Conservation (phyloP, 768 basidiomycete genomes). For the Phallus indusiatus region DNA sequence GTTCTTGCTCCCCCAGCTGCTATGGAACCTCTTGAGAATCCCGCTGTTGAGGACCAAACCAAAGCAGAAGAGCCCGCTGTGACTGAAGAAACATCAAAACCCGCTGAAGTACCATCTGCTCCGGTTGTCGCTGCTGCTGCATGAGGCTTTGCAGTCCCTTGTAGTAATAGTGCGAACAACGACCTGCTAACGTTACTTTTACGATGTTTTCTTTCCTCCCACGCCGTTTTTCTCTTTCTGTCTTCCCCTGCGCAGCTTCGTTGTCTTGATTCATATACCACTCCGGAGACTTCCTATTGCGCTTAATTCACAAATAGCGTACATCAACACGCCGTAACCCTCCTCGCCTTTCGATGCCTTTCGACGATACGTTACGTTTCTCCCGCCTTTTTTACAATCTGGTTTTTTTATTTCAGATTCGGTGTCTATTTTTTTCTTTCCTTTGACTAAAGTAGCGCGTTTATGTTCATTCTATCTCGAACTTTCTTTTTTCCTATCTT, state of each 20-base stretch:
- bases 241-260: slow-evolving; percentile 15
- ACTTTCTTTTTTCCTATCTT: slow-evolving; percentile 43
- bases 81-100: background rate
- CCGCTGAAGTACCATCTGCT: slow-evolving; percentile 26
- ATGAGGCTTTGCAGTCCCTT: slow-evolving; percentile 31
- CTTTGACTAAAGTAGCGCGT: slow-evolving; percentile 46
- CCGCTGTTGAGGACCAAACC: slow-evolving; percentile 42
- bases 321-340: slow-evolving; percentile 26
- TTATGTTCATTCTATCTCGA: slow-evolving; percentile 50
- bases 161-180: no score
- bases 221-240: background rate
- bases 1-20: slow-evolving; percentile 77
- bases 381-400: slow-evolving; percentile 39
- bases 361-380: slow-evolving; percentile 29
- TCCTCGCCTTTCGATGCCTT: slow-evolving; percentile 26
- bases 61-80: slow-evolving; percentile 19
- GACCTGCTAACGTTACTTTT: background rate
- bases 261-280: slow-evolving; percentile 24
- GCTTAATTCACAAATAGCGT: slow-evolving; percentile 8
- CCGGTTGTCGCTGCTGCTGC: slow-evolving; percentile 67
- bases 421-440: slow-evolving; percentile 42
- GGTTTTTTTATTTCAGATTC: slow-evolving; percentile 30
- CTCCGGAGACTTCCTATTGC: background rate
- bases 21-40: slow-evolving; percentile 78
- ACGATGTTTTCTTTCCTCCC: slow-evolving; percentile 3